Conservation (phyloP, 768 basidiomycete genomes). For the Paxillus rubicundulus region DNA sequence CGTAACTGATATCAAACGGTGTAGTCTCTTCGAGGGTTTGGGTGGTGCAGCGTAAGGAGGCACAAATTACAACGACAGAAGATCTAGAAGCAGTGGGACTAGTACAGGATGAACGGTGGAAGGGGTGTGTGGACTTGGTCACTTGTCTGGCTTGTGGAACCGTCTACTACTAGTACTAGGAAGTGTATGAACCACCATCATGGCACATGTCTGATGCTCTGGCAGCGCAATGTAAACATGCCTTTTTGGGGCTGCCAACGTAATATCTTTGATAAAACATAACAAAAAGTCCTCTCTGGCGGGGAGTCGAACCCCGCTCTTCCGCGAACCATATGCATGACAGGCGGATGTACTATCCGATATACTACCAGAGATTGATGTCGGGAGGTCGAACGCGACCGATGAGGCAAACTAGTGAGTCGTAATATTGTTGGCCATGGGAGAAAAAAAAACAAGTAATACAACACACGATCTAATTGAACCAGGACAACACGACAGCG, state of each 20-base stretch:
- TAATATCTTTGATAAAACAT: too few relatives aligned
- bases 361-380: conserved; percentile 44
- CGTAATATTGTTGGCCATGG: too few relatives aligned
- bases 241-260: too few relatives aligned
- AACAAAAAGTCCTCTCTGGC: conserved; percentile 35
- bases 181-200: too few relatives aligned
- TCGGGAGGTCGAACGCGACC: too few relatives aligned
- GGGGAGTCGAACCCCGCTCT: conserved; percentile 47
- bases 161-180: too few relatives aligned
- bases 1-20: neutral
- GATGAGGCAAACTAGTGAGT: too few relatives aligned
- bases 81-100: conserved; percentile 1
- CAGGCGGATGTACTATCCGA: conserved; percentile 53
- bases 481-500: neutral
- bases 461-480: too few relatives aligned
- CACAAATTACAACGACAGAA: neutral
- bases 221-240: too few relatives aligned
- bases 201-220: too few relatives aligned
- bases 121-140: neutral
- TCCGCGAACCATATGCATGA: conserved; percentile 34
- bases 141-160: too few relatives aligned
- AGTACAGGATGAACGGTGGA: neutral
- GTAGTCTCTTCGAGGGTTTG: neutral
- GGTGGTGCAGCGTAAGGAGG: neutral
- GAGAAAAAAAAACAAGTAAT: too few relatives aligned